phyloP scores from a whole-genome alignment of 805 yeast species.

The Metschnikowia lachancei region DNA sequence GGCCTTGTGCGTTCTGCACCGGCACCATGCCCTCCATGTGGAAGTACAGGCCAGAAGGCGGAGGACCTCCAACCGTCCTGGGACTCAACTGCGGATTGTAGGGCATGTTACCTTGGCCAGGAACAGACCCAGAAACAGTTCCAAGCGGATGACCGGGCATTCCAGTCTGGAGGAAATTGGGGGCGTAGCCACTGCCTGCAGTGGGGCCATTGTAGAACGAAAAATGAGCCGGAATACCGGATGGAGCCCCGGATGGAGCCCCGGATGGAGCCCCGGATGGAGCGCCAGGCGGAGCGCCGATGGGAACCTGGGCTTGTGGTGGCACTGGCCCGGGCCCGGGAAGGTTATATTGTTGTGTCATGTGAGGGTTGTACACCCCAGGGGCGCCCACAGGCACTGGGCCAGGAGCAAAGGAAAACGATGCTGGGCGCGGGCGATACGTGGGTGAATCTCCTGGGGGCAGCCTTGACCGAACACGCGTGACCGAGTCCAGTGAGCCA shows the following conservation, averaged over 20 bases:
- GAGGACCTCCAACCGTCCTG: not conserved
- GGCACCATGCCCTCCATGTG: constrained; percentile 5
- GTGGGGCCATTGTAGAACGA: constrained; percentile 10
- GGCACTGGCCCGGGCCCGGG: not conserved
- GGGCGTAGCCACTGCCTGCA: constrained; percentile 12
- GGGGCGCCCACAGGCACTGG: constrained; percentile 4
- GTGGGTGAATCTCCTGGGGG: constrained; percentile 11
- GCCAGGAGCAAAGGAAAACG: constrained; percentile 11
- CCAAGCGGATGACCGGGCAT: not conserved
- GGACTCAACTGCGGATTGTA: constrained; percentile 4
- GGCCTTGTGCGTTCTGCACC: not conserved
- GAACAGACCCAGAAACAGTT: not conserved
- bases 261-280: too few species aligned
- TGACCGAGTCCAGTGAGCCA: constrained; percentile 1
- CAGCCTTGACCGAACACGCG: constrained; percentile 2
- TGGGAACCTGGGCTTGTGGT: not conserved
- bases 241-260: not conserved
- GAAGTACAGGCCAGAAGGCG: not conserved
- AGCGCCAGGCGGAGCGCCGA: too few species aligned
- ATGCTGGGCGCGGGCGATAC: constrained; percentile 15
- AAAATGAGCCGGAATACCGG: not conserved
- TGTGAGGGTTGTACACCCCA: not conserved
- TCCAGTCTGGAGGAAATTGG: not conserved
- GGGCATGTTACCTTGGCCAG: not conserved
- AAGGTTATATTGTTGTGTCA: not conserved